phyloP scores from a whole-genome alignment of 306 rosid species.

The Sophora flavescens region DNA sequence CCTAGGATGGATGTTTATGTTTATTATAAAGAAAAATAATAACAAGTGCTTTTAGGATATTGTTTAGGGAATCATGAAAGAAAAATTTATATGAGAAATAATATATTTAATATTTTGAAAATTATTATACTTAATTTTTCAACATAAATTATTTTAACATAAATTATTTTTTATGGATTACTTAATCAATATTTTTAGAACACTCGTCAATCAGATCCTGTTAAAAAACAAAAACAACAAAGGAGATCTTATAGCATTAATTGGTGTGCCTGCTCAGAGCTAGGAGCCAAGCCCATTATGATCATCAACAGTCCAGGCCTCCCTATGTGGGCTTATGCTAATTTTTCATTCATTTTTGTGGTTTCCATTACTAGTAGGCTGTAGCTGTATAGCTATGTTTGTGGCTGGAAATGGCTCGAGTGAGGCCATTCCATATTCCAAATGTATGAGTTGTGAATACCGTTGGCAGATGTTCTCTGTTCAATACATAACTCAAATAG shows the following conservation, averaged over 20 bases:
- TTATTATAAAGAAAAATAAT: no score
- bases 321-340: conserved; percentile 24
- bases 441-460: neutral
- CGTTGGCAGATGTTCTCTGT: neutral
- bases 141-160: no score
- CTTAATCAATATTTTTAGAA: no score
- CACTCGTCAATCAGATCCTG: no score
- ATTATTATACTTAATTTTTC: no score
- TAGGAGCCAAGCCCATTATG: conserved; percentile 44
- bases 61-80: no score
- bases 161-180: no score
- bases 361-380: neutral
- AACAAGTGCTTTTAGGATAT: no score
- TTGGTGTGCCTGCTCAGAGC: conserved; percentile 37
- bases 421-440: neutral
- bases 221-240: neutral
- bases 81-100: no score
- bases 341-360: conserved; percentile 11
- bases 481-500: neutral
- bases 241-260: conserved; percentile 4
- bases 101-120: no score
- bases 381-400: conserved; percentile 37
- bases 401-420: conserved; percentile 14
- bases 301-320: conserved; percentile 32
- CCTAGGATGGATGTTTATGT: neutral